Evolutionary conservation across 2,329 filamentous ascomycete genomes (phyloP), one percentile per base, ranked within the genome.

Genomic region (Pseudopyricularia cyperi): DNA sequence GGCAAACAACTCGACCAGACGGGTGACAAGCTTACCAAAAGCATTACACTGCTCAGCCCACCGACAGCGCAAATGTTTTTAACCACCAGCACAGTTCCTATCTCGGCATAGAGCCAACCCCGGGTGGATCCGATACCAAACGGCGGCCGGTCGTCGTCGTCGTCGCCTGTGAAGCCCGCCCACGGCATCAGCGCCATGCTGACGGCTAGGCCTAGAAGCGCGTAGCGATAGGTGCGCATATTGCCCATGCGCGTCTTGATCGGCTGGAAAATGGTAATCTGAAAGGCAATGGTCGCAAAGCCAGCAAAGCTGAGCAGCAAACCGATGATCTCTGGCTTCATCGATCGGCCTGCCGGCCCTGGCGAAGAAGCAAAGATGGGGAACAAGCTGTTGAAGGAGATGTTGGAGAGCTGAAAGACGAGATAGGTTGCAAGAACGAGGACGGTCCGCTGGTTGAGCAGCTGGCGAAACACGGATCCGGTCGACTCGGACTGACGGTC

Each of bases 351-450:
- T 0, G 83, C 83, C 0, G 93, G 93, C 0, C 82, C 74, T 1
- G 77, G 67, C 0, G 85, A 82, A 52, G 90, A 83, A 1, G 85
- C 87, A 60, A 97, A 98, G 52, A 97, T 91, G 1, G 93, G 93
- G 61, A 94, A 98, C 0, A 98, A 73, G 17, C 88, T 91, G 67
- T 95, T 96, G 75, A 90, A 98, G 3, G 89, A 89, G 57, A 96
- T 89, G 65, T 97, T 97, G 55, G 87, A 83, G 5, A 98, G 75
- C 61, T 96, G 90, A 63, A 97, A 98, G 49, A 97, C 84, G 44
- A 96, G 79, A 62, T 95, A 97, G 0, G 90, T 94, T 51, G 80
- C 65, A 6, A 98, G 77, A 0, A 98, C 76, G 3, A 94, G 71
- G 12, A 96, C 65, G 0, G 89, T 95, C 54, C 93, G 89, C 53